phyloP scores from a whole-genome alignment of 495 filamentous ascomycete species.

The Melanomma pulvis-pyrius region DNA sequence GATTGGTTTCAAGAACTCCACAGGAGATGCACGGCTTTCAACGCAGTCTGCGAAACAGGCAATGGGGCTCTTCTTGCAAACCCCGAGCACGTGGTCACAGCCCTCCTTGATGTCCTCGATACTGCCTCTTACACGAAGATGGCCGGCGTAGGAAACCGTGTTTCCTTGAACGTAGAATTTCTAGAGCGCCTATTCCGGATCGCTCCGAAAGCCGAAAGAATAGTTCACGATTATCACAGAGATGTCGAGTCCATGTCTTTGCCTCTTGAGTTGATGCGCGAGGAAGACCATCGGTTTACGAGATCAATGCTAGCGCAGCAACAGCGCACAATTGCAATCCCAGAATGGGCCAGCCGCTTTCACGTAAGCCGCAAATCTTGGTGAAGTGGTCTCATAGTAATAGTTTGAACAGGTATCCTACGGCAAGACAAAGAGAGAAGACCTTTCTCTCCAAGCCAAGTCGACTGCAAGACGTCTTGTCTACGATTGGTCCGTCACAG shows the following conservation, averaged over 20 bases:
- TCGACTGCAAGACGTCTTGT: constrained; percentile 26
- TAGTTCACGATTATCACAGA: constrained; percentile 34
- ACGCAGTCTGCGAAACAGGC: constrained; percentile 5
- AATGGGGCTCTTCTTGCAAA: neutral
- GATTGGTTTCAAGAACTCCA: constrained; percentile 28
- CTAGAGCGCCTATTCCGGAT: constrained; percentile 11
- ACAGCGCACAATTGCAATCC: constrained; percentile 1
- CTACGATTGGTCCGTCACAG: constrained; percentile 31
- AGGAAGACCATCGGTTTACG: constrained; percentile 19
- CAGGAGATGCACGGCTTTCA: constrained; percentile 11
- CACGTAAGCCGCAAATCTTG: constrained; percentile 20
- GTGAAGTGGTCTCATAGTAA: neutral
- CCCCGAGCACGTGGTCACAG: constrained; percentile 7
- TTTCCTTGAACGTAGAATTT: constrained; percentile 27
- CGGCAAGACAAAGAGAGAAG: constrained; percentile 26
- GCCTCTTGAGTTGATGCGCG: constrained; percentile 17
- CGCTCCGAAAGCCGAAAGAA: constrained; percentile 7
- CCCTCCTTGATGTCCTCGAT: constrained; percentile 24
- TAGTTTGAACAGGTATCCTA: constrained; percentile 13
- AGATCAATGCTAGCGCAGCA: constrained; percentile 17
- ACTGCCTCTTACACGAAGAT: constrained; percentile 12
- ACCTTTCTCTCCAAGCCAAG: constrained; percentile 17
- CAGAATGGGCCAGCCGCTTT: constrained; percentile 25
- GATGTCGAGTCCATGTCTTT: constrained; percentile 17
- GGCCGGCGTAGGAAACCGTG: neutral